Conservation (phyloP, 2,329 filamentous ascomycete genomes). For the Cercospora sp. region DNA sequence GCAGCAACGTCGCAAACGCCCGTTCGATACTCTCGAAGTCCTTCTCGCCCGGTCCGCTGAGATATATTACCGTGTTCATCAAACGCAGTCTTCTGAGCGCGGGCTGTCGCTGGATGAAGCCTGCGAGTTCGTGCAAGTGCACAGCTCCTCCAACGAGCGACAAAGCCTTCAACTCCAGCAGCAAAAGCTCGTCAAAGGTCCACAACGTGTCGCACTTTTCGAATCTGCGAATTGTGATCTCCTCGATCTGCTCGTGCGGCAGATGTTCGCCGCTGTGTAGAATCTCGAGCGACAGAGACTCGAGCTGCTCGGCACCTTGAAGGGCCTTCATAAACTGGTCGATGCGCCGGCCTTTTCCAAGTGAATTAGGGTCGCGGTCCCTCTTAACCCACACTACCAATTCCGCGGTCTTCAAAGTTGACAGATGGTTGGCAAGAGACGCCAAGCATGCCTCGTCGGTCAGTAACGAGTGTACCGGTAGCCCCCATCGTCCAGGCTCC, state of each 20-base stretch:
- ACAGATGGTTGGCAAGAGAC: not conserved
- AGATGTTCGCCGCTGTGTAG: not conserved
- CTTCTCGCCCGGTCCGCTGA: not conserved
- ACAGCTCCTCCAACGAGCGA: not conserved
- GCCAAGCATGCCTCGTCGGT: not conserved
- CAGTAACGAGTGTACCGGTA: not conserved
- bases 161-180: not conserved
- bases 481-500: not conserved
- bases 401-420: not conserved
- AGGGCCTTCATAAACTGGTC: too few relatives aligned
- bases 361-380: too few relatives aligned
- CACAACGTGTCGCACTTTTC: not conserved
- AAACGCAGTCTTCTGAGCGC: not conserved
- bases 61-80: not conserved
- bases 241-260: not conserved
- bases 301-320: not conserved
- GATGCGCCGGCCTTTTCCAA: too few relatives aligned
- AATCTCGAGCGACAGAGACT: not conserved
- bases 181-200: not conserved
- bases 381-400: not conserved
- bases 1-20: not conserved
- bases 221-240: not conserved
- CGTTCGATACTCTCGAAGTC: not conserved
- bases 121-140: not conserved
- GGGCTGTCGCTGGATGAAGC: not conserved